Evolutionary conservation across 805 yeast genomes (phyloP).

Genomic region (Hyphopichia homilentoma): DNA sequence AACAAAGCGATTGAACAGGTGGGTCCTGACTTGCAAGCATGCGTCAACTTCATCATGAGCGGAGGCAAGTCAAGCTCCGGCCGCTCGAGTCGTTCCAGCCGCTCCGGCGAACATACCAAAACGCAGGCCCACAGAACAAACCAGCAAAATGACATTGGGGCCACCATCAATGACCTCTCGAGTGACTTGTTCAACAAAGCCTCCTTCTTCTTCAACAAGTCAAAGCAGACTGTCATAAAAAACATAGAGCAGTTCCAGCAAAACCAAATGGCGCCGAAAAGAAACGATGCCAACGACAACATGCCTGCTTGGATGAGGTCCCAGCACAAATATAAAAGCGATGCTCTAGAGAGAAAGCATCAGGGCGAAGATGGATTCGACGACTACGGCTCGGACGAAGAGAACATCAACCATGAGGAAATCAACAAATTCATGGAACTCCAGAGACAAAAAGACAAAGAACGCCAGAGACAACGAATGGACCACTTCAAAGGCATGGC

Average conservation of each 20-base stretch:
- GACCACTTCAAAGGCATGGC: conserved; percentile 13
- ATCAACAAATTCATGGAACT: conserved; percentile 34
- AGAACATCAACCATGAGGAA: conserved; percentile 41
- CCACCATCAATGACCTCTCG: conserved; percentile 50
- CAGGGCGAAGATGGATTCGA: conserved; percentile 33
- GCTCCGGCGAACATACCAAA: conserved; percentile 3
- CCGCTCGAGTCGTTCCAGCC: conserved; percentile 1
- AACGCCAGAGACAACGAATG: conserved; percentile 24
- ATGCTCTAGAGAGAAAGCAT: conserved; percentile 30
- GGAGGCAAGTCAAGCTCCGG: conserved; percentile 49
- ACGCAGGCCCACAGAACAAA: conserved; percentile 8
- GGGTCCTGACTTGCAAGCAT: conserved; percentile 59
- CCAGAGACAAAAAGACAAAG: conserved; percentile 36
- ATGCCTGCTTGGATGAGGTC: conserved; percentile 77
- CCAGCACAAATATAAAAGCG: conserved; percentile 45
- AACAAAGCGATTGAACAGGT: conserved; percentile 55
- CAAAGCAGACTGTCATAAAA: conserved; percentile 56
- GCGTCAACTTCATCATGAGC: conserved; percentile 64
- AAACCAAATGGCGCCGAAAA: conserved; percentile 15
- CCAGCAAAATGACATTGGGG: conserved; percentile 18
- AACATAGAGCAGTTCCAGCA: conserved; percentile 57
- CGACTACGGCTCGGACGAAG: conserved; percentile 47
- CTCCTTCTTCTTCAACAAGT: conserved; percentile 52
- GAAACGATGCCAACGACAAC: conserved; percentile 17
- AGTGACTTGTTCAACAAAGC: conserved; percentile 58